Evolutionary conservation across 2,329 filamentous ascomycete genomes (phyloP).

Genomic region (Botryotinia calthae): DNA sequence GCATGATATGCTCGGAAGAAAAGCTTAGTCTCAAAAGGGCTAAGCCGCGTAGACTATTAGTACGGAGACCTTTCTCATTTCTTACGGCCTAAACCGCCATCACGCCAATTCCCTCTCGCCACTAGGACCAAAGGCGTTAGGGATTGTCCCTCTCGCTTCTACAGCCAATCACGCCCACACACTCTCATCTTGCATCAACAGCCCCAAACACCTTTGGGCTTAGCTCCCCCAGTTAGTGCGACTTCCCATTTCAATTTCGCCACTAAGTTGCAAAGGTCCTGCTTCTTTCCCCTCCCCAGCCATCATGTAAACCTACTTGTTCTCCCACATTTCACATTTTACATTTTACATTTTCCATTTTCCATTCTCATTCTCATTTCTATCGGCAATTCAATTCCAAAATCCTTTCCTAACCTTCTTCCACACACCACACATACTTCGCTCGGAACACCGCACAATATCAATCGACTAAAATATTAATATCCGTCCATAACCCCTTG

Average conservation of each 20-base stretch:
- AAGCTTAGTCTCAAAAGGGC: background rate
- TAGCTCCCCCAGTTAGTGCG: background rate
- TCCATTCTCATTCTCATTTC: background rate
- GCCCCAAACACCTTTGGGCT: background rate
- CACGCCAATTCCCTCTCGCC: background rate
- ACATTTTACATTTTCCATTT: background rate
- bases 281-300: slow-evolving; percentile 2
- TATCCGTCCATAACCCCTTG: background rate
- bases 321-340: slow-evolving; percentile 14
- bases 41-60: background rate
- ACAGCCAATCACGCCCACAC: background rate
- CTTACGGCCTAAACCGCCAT: background rate
- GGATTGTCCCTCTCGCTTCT: background rate
- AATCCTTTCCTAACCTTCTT: background rate
- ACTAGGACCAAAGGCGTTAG: background rate
- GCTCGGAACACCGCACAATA: background rate
- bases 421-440: background rate
- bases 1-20: background rate
- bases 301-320: slow-evolving; percentile 15
- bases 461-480: background rate
- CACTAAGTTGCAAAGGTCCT: background rate
- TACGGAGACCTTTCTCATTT: background rate
- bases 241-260: slow-evolving; percentile 7
- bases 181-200: background rate
- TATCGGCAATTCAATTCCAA: background rate